A percentile compares a stretch with the other conserved stretches of the same genome.
phyloP scores from a whole-genome alignment of 768 basidiomycete genomes.

The Hericium erinaceus region DNA sequence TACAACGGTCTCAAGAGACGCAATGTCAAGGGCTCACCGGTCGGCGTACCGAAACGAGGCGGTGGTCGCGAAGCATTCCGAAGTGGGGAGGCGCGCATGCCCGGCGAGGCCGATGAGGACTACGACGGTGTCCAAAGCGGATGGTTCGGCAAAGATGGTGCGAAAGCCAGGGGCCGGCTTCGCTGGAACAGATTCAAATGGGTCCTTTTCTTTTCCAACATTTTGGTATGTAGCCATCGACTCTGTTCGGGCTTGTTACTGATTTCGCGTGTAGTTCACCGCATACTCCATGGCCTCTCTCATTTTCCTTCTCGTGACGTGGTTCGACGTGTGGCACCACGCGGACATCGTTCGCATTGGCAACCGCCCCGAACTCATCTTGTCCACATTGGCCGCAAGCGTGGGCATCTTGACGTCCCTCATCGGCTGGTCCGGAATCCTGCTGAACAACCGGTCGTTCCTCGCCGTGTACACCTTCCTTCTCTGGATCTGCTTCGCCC shows the following conservation, averaged over 20 bases:
- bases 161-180: slow-evolving; percentile 32
- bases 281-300: slow-evolving; percentile 52
- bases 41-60: slow-evolving; percentile 47
- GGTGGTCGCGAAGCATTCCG: slow-evolving; percentile 58
- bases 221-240: slow-evolving; percentile 30
- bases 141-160: slow-evolving; percentile 33
- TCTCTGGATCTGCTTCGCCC: slow-evolving; percentile 64
- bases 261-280: slow-evolving; percentile 33
- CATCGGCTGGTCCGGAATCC: slow-evolving; percentile 70
- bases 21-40: slow-evolving; percentile 27
- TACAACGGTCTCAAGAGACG: slow-evolving; percentile 34
- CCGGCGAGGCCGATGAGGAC: slow-evolving; percentile 28
- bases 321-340: slow-evolving; percentile 64
- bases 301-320: slow-evolving; percentile 60
- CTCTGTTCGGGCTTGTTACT: background rate
- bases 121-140: slow-evolving; percentile 27
- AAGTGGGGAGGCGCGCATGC: slow-evolving; percentile 29
- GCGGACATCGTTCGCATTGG: slow-evolving; percentile 68
- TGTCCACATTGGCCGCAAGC: slow-evolving; percentile 59
- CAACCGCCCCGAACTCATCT: slow-evolving; percentile 55
- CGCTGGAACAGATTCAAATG: slow-evolving; percentile 86
- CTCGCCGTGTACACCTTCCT: slow-evolving; percentile 64
- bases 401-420: slow-evolving; percentile 55
- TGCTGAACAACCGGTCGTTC: slow-evolving; percentile 79
- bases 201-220: slow-evolving; percentile 60